Evolutionary conservation across 2,329 filamentous ascomycete genomes (phyloP).

Genomic region (Cladosporium halotolerans): DNA sequence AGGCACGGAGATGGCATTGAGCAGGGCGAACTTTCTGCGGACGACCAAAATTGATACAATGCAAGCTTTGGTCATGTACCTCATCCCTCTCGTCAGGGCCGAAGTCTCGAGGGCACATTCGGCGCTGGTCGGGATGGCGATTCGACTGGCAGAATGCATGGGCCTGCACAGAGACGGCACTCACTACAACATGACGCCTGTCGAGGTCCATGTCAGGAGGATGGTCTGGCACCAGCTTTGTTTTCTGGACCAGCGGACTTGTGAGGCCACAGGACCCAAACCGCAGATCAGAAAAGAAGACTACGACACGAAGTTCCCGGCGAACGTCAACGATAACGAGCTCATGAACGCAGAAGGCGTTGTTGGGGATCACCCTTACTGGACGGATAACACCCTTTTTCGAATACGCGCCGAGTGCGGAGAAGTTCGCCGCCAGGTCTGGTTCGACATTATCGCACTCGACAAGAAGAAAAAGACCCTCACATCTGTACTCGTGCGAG

Average conservation of each 20-base stretch:
- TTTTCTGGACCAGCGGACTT: slow-evolving; percentile 68
- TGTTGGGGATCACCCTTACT: slow-evolving; percentile 46
- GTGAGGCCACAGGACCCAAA: slow-evolving; percentile 66
- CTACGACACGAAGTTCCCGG: slow-evolving; percentile 65
- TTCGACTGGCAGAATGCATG: slow-evolving; percentile 72
- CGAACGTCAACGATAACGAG: slow-evolving; percentile 63
- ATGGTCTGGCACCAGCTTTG: slow-evolving; percentile 73
- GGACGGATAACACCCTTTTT: slow-evolving; percentile 62
- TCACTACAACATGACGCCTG: slow-evolving; percentile 57
- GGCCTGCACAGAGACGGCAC: slow-evolving; percentile 66
- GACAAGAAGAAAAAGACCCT: slow-evolving; percentile 57
- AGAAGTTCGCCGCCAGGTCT: slow-evolving; percentile 65
- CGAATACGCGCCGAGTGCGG: slow-evolving; percentile 66
- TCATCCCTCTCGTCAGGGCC: slow-evolving; percentile 66
- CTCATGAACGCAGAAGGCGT: slow-evolving; percentile 41
- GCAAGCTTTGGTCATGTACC: slow-evolving; percentile 70
- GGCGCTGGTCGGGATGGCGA: slow-evolving; percentile 63
- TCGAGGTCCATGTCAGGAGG: slow-evolving; percentile 66
- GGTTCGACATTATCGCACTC: slow-evolving; percentile 61
- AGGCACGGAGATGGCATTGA: slow-evolving; percentile 61
- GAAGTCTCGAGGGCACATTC: slow-evolving; percentile 70
- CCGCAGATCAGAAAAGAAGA: slow-evolving; percentile 67
- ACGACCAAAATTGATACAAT: slow-evolving; percentile 69
- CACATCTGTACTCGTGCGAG: slow-evolving; percentile 59
- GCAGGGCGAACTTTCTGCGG: slow-evolving; percentile 63